phyloP scores from a whole-genome alignment of 495 filamentous ascomycete genomes.

The Xylaria longipes region DNA sequence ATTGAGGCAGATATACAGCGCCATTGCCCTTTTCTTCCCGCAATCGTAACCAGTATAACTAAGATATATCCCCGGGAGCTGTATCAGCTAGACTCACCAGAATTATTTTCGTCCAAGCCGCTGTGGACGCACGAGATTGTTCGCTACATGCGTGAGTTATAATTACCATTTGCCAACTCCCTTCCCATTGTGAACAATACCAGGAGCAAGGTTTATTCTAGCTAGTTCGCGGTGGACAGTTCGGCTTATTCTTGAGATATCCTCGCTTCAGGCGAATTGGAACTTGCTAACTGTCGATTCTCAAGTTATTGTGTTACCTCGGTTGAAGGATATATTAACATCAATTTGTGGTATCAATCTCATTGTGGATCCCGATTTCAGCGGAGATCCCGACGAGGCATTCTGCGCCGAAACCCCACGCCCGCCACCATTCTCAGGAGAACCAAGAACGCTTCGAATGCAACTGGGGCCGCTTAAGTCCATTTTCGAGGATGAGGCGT shows the following conservation, averaged over 20 bases:
- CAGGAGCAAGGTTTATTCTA: background rate
- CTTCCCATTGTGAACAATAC: background rate
- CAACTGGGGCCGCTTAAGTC: background rate
- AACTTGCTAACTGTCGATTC: background rate
- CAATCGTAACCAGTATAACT: background rate
- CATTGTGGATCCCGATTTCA: no score
- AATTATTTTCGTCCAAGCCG: background rate
- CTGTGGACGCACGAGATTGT: constrained; percentile 3
- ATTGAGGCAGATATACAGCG: background rate
- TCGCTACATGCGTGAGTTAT: background rate
- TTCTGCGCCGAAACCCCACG: background rate
- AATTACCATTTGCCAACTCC: background rate
- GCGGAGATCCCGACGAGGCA: background rate
- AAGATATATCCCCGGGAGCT: background rate
- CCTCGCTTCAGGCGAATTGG: background rate
- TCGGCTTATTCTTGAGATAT: background rate
- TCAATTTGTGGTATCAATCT: background rate
- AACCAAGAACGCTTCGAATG: background rate
- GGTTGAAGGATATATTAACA: background rate
- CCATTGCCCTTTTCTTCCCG: background rate
- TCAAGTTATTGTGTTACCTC: background rate
- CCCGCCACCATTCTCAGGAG: background rate
- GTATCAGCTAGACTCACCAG: no score
- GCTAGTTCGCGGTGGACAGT: background rate
- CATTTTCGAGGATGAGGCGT: background rate